A percentile compares a stretch with the other conserved stretches of the same genome.
Conservation (phyloP, 495 filamentous ascomycete species). For the Lentithecium fluviatile region DNA sequence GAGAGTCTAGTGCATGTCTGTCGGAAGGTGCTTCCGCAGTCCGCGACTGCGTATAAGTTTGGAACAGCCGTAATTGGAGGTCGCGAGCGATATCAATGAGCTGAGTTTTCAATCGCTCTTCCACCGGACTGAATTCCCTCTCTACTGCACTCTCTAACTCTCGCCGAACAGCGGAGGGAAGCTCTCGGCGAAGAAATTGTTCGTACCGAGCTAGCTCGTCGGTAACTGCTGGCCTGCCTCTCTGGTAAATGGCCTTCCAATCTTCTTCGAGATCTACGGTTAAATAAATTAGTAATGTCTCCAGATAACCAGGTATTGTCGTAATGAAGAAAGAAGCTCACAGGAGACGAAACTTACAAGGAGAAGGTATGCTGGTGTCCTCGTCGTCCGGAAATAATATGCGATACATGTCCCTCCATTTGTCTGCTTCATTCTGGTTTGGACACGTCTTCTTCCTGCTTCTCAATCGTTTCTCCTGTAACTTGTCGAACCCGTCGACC, state of each 20-base stretch:
- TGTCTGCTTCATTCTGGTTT: constrained; percentile 11
- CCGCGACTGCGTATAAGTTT: constrained; percentile 6
- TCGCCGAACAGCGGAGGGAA: constrained; percentile 10
- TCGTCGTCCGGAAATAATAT: constrained; percentile 25
- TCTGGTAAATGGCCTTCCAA: constrained; percentile 9
- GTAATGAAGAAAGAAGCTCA: neutral
- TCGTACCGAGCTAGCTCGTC: constrained; percentile 17
- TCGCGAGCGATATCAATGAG: constrained; percentile 21
- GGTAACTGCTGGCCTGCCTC: neutral
- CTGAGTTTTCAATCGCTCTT: constrained; percentile 19
- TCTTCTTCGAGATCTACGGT: constrained; percentile 2
- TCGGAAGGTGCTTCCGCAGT: neutral
- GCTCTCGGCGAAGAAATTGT: constrained; percentile 19
- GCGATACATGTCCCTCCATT: constrained; percentile 16
- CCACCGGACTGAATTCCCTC: constrained; percentile 5
- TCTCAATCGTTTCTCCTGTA: constrained; percentile 16
- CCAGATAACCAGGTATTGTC: neutral
- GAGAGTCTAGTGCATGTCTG: too few species aligned
- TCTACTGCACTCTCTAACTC: constrained; percentile 16
- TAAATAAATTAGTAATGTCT: neutral
- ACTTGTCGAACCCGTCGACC: constrained; percentile 20
- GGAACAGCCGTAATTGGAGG: constrained; percentile 15
- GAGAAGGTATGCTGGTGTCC: constrained; percentile 4
- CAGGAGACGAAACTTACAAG: constrained; percentile 2
- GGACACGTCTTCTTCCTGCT: constrained; percentile 8